phyloP scores from a whole-genome alignment of 2,329 filamentous ascomycete species.

The Rugonectria rugulosa region DNA sequence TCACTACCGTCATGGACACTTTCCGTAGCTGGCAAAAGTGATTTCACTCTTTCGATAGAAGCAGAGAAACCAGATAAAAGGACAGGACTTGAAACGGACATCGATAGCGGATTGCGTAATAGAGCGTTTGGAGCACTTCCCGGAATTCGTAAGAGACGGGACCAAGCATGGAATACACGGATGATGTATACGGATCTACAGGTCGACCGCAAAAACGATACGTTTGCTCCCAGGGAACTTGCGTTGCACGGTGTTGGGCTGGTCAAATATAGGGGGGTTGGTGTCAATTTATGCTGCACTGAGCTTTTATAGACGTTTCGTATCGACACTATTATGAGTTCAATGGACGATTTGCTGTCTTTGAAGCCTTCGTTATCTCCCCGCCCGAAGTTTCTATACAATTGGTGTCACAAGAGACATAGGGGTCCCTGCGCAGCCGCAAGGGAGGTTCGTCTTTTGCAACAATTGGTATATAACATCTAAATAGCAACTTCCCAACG shows the following conservation, averaged over 20 bases:
- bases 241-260: constrained; percentile 19
- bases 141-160: constrained; percentile 8
- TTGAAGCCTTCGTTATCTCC: background rate
- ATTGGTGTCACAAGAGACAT: background rate
- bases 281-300: constrained; percentile 24
- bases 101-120: constrained; percentile 26
- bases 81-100: constrained; percentile 20
- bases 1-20: constrained; percentile 90
- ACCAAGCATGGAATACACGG: constrained; percentile 19
- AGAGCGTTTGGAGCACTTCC: constrained; percentile 23
- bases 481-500: too few species aligned
- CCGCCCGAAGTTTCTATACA: background rate
- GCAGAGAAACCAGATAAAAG: constrained; percentile 9
- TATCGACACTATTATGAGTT: constrained; percentile 27
- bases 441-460: too few species aligned
- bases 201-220: constrained; percentile 8
- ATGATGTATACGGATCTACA: constrained; percentile 17
- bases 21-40: constrained; percentile 69
- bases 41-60: constrained; percentile 19
- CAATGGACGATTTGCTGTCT: too few species aligned
- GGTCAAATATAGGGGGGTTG: constrained; percentile 21
- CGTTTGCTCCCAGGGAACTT: constrained; percentile 15
- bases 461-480: too few species aligned
- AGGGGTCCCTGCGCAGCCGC: background rate
- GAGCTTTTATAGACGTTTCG: constrained; percentile 25